Evolutionary conservation across 345 rosid genomes (phyloP).

Genomic region (Linum trigynum): DNA sequence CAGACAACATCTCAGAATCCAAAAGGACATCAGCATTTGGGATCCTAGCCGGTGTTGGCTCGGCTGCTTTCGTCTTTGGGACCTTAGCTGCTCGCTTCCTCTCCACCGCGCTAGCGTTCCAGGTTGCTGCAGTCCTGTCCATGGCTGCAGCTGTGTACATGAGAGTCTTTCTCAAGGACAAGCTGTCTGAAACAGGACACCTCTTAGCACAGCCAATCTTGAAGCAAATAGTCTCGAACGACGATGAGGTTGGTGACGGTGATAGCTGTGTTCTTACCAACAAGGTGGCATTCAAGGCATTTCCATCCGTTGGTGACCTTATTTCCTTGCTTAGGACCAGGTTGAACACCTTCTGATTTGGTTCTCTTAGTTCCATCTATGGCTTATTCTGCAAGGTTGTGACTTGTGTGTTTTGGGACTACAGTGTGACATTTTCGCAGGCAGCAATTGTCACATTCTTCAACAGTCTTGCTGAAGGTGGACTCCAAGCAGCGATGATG

Average conservation of each 20-base stretch:
- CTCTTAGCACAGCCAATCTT: constrained; percentile 41
- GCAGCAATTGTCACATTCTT: constrained; percentile 71
- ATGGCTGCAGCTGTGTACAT: constrained; percentile 57
- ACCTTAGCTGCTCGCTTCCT: constrained; percentile 71
- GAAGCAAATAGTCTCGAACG: constrained; percentile 14
- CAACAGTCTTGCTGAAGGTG: constrained; percentile 59
- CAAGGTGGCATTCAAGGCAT: constrained; percentile 29
- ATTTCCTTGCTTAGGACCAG: constrained; percentile 46
- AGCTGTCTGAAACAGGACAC: constrained; percentile 13
- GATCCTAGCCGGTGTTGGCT: constrained; percentile 44
- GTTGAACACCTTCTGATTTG: constrained; percentile 17
- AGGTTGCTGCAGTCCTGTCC: constrained; percentile 56
- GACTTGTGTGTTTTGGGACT: no score
- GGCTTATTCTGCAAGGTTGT: neutral
- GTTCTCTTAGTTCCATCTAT: neutral
- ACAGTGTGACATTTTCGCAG: constrained; percentile 61
- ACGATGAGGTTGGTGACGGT: constrained; percentile 11
- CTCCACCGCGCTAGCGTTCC: constrained; percentile 34
- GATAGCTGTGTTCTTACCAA: neutral
- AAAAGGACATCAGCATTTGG: constrained; percentile 62
- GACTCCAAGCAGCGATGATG: constrained; percentile 45
- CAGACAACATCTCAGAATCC: constrained; percentile 42
- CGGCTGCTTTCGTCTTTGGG: constrained; percentile 45
- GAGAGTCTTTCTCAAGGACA: constrained; percentile 72
- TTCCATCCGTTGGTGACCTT: constrained; percentile 47